These are phyloP conservation scores for Colletotrichum paranaense DNA, from an alignment of 2,329 filamentous ascomycete species.

Conservation along the genomic window DNA sequence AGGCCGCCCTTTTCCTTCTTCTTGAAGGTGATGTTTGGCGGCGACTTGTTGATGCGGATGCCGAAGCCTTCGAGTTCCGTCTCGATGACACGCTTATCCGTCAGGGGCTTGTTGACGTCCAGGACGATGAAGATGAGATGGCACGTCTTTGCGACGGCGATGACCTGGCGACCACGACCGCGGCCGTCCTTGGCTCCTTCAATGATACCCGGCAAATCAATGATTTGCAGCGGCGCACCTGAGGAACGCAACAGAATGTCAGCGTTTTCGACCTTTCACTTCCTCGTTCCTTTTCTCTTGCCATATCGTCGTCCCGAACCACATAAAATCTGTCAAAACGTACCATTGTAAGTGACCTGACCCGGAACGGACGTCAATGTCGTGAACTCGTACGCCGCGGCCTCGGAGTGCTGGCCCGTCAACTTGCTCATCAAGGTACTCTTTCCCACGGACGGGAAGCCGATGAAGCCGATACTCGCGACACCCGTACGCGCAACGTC, in stretches of 20 bases:
- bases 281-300: neutral
- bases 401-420: conserved; percentile 97
- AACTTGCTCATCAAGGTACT: conserved; percentile 96
- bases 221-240: conserved; percentile 95
- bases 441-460: conserved; percentile 98
- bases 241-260: neutral
- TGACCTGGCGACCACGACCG: conserved; percentile 96
- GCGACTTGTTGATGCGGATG: conserved; percentile 96
- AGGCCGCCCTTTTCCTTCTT: conserved; percentile 99
- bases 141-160: conserved; percentile 98
- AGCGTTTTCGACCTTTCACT: neutral
- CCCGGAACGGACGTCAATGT: conserved; percentile 97
- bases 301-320: too few relatives aligned
- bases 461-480: conserved; percentile 96
- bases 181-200: conserved; percentile 98
- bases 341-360: conserved; percentile 92
- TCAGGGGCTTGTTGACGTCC: conserved; percentile 97
- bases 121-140: conserved; percentile 98
- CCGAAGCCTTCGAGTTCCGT: conserved; percentile 96
- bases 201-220: conserved; percentile 98
- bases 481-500: conserved; percentile 98
- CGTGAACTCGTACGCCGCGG: conserved; percentile 97
- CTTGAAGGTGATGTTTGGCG: conserved; percentile 98
- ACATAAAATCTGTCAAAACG: conserved; percentile 33
- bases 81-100: conserved; percentile 97